Conservation (phyloP, 2,329 filamentous ascomycete species). For the Hymenoscyphus linearis region DNA sequence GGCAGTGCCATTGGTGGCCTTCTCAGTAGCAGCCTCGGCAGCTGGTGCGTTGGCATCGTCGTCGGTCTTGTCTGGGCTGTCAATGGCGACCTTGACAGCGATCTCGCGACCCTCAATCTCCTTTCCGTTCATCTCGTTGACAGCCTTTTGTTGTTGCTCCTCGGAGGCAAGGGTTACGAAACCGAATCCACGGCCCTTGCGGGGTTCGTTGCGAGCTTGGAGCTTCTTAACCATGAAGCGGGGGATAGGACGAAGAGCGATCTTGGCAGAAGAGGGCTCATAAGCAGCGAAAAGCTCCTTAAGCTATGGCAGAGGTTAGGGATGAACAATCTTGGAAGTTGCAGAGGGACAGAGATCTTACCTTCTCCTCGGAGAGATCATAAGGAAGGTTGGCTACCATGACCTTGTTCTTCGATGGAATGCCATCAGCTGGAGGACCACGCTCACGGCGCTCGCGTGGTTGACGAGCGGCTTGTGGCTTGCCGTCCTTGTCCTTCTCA, state of each 20-base stretch:
- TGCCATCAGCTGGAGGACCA: conserved; percentile 92
- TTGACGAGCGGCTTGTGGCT: conserved; percentile 38
- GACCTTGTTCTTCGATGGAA: conserved; percentile 99
- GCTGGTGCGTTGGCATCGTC: conserved; percentile 68
- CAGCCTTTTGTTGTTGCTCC: conserved; percentile 95
- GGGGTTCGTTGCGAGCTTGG: conserved; percentile 92
- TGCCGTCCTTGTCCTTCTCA: conserved; percentile 40
- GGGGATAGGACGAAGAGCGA: conserved; percentile 94
- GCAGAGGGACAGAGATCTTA: conserved; percentile 38
- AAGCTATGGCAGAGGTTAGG: conserved; percentile 53
- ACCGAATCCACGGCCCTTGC: conserved; percentile 98
- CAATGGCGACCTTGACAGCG: conserved; percentile 98
- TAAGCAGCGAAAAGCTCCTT: conserved; percentile 95
- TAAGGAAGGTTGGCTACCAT: conserved; percentile 99
- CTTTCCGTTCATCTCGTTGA: conserved; percentile 98
- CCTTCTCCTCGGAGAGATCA: conserved; percentile 95
- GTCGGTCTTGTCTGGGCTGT: conserved; percentile 93
- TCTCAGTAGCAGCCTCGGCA: conserved; percentile 35
- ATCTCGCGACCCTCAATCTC: conserved; percentile 98
- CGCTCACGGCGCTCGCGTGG: conserved; percentile 68
- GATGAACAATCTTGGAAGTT: conserved; percentile 16
- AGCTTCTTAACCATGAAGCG: conserved; percentile 99
- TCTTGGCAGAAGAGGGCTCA: conserved; percentile 92
- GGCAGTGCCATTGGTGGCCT: conserved; percentile 53
- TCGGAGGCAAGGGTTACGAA: conserved; percentile 95